Percentiles rank a stretch among this genome's conserved stretches.
These are phyloP conservation scores for Sporobolomyces roseus DNA, from an alignment of 768 basidiomycete genomes.

Conservation along the genomic window DNA sequence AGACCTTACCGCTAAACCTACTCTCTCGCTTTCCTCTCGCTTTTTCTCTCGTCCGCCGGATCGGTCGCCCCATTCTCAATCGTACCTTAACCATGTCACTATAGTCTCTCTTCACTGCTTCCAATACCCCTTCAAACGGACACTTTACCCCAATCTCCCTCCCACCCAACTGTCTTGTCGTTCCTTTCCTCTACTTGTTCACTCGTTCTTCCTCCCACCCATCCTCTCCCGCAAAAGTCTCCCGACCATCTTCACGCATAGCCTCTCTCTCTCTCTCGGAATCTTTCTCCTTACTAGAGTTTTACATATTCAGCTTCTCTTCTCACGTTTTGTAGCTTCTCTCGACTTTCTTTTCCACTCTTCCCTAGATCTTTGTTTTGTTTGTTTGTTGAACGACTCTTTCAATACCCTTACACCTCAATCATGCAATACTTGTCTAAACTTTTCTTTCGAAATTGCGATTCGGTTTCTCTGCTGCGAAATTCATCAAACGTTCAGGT, in stretches of 20 bases:
- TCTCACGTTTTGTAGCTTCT: too few species aligned
- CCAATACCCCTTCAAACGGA: background rate
- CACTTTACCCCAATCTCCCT: background rate
- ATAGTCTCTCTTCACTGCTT: background rate
- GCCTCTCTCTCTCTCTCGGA: too few species aligned
- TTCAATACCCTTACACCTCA: too few species aligned
- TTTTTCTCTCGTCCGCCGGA: background rate
- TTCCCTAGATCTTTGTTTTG: too few species aligned
- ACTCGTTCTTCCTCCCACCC: background rate
- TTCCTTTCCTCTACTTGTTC: background rate
- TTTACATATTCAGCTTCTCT: too few species aligned
- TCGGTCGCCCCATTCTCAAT: background rate
- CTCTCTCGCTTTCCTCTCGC: background rate
- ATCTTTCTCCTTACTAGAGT: too few species aligned
- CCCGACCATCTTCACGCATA: too few species aligned
- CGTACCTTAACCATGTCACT: background rate
- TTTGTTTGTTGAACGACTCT: too few species aligned
- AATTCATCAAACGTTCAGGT: background rate
- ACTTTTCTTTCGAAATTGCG: too few species aligned
- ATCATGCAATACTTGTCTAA: too few species aligned
- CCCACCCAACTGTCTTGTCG: background rate
- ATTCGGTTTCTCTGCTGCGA: too few species aligned
- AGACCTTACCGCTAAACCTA: slow-evolving; percentile 8
- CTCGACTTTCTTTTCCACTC: too few species aligned
- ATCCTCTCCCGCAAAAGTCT: background rate